These are phyloP conservation scores for Neurospora discreta DNA, from an alignment of 495 filamentous ascomycete species.

Conservation along the genomic window DNA sequence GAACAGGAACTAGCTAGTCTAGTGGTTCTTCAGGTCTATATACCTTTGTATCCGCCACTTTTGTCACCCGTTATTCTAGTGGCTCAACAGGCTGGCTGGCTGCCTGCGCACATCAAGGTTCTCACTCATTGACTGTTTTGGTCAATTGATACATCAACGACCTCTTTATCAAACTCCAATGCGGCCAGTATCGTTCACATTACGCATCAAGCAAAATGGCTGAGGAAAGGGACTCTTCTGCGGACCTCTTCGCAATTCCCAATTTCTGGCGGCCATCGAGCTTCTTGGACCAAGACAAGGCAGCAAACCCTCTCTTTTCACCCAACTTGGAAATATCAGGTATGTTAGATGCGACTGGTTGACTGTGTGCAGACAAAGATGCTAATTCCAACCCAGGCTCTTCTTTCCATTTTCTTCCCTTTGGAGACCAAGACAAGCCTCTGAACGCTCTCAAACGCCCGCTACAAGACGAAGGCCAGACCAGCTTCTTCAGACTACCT, in stretches of 20 bases:
- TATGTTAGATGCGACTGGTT: slow-evolving; percentile 3
- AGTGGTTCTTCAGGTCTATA: neutral
- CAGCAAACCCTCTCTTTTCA: slow-evolving; percentile 19
- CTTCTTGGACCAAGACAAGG: slow-evolving; percentile 17
- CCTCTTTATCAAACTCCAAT: neutral
- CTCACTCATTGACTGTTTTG: neutral
- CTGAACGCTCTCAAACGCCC: neutral
- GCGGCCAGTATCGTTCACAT: neutral
- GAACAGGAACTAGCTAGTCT: neutral
- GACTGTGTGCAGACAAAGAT: neutral
- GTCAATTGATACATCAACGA: neutral
- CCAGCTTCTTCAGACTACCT: slow-evolving; percentile 34
- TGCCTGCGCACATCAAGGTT: neutral
- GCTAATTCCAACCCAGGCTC: neutral
- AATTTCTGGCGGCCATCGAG: slow-evolving; percentile 47
- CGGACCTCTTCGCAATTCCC: slow-evolving; percentile 61
- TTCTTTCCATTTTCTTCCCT: neutral
- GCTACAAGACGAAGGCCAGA: neutral
- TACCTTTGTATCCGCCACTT: too few relatives aligned
- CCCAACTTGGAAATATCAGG: slow-evolving; percentile 8
- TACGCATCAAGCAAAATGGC: slow-evolving; percentile 25
- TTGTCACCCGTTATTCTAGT: neutral
- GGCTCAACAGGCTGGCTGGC: neutral
- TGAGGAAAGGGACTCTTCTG: slow-evolving; percentile 28
- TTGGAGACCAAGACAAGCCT: neutral